Percentiles rank a stretch among this genome's conserved stretches.
phyloP scores from a whole-genome alignment of 208 protist species.

The Sergeia podlipaevii region DNA sequence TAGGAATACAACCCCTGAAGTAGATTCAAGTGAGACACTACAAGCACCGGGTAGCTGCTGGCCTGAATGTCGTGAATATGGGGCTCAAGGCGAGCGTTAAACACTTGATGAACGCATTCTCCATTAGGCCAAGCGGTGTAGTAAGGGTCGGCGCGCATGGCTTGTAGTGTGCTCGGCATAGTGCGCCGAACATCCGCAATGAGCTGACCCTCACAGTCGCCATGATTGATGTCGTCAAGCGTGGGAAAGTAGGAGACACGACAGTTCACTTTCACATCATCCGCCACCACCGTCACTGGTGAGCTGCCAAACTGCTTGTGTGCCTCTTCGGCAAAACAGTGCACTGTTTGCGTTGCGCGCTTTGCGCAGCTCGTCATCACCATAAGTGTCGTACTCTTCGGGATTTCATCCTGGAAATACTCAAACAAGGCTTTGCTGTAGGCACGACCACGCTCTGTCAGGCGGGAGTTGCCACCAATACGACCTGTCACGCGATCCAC shows the following conservation, averaged over 20 bases:
- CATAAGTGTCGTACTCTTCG: constrained; percentile 20
- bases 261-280: constrained; percentile 30
- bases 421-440: constrained; percentile 71
- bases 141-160: constrained; percentile 82
- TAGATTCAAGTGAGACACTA: constrained; percentile 75
- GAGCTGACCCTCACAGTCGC: constrained; percentile 82
- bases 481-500: constrained; percentile 67
- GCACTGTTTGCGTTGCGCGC: constrained; percentile 78
- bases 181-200: constrained; percentile 62
- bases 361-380: constrained; percentile 86
- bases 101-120: constrained; percentile 87
- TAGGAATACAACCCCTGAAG: constrained; percentile 86
- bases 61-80: constrained; percentile 91
- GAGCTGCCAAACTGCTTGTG: constrained; percentile 13
- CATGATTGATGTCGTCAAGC: constrained; percentile 84
- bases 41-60: constrained; percentile 65
- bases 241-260: constrained; percentile 83
- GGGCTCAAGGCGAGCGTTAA: constrained; percentile 81
- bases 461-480: constrained; percentile 81
- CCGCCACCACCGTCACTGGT: neutral
- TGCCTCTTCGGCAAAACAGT: constrained; percentile 66
- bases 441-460: constrained; percentile 64
- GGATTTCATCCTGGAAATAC: constrained; percentile 61
- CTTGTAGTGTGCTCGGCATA: constrained; percentile 74
- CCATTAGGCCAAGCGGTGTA: constrained; percentile 87